phyloP scores from a whole-genome alignment of 225 moss, liverwort and hornwort genomes.

The Physcomitrium patens region DNA sequence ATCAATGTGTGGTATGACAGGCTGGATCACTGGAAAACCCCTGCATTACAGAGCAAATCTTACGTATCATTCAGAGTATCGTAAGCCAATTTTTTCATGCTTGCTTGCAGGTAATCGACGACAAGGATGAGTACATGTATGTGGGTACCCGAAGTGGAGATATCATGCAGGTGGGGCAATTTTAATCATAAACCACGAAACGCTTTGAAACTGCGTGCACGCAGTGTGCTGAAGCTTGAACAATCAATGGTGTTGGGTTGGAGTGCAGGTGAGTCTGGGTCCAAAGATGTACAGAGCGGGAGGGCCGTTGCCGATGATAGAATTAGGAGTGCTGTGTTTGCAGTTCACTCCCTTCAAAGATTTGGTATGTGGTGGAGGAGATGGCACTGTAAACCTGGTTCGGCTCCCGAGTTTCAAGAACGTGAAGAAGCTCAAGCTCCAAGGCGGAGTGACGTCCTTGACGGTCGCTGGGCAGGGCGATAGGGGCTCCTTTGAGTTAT shows the following conservation, averaged over 20 bases:
- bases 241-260: too few species aligned
- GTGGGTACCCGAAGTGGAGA: slow-evolving; percentile 88
- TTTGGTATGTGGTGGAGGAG: slow-evolving; percentile 81
- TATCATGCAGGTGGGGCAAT: slow-evolving; percentile 62
- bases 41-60: too few species aligned
- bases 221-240: not conserved
- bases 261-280: slow-evolving; percentile 75
- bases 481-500: slow-evolving; percentile 77
- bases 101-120: slow-evolving; percentile 69
- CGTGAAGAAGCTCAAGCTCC: slow-evolving; percentile 60
- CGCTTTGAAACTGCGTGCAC: not conserved
- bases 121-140: slow-evolving; percentile 88
- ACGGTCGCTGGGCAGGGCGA: slow-evolving; percentile 57
- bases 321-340: slow-evolving; percentile 76
- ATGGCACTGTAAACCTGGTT: slow-evolving; percentile 81
- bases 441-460: slow-evolving; percentile 74
- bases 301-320: slow-evolving; percentile 64
- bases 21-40: too few species aligned
- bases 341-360: slow-evolving; percentile 77
- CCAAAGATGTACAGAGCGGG: slow-evolving; percentile 81
- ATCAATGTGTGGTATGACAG: slow-evolving; percentile 71
- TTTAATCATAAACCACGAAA: not conserved
- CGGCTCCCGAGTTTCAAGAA: slow-evolving; percentile 64
- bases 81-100: too few species aligned
- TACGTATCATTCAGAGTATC: too few species aligned